A percentile compares a stretch with the other conserved stretches of the same genome.
Evolutionary conservation across 129 eudicot genomes (phyloP).

Genomic region (Flaveria bidentis): DNA sequence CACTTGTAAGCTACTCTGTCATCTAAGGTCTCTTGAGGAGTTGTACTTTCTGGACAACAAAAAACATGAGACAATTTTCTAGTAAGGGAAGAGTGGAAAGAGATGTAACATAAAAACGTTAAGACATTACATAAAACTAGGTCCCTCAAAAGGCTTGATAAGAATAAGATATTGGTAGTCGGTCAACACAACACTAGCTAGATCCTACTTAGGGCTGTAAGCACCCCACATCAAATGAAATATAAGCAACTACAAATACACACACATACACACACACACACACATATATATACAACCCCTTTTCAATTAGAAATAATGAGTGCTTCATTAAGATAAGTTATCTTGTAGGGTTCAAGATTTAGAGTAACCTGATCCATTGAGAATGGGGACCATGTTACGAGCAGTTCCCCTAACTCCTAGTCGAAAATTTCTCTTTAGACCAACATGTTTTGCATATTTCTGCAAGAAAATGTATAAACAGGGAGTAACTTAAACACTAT

Average conservation of each 20-base stretch:
- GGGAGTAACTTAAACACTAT: conserved; percentile 9
- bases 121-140: conserved; percentile 10
- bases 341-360: not conserved
- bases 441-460: conserved; percentile 95
- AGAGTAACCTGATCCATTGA: conserved; percentile 78
- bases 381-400: conserved; percentile 84
- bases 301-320: conserved; percentile 2
- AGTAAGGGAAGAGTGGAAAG: not conserved
- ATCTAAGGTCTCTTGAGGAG: conserved; percentile 20
- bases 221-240: conserved; percentile 20
- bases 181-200: conserved; percentile 16
- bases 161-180: not conserved
- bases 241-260: not conserved
- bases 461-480: conserved; percentile 35
- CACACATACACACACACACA: no score
- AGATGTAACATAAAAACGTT: not conserved
- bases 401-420: conserved; percentile 98
- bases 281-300: not conserved
- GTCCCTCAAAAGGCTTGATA: not conserved
- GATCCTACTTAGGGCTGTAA: not conserved
- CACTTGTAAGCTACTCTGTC: not conserved
- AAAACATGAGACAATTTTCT: conserved; percentile 11
- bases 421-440: conserved; percentile 90
- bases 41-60: conserved; percentile 2
- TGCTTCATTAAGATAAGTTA: not conserved